A percentile compares a stretch with the other conserved stretches of the same genome.
Conservation (phyloP, 1,284 basidiomycete genomes). For the Boletus semigastroideus region DNA sequence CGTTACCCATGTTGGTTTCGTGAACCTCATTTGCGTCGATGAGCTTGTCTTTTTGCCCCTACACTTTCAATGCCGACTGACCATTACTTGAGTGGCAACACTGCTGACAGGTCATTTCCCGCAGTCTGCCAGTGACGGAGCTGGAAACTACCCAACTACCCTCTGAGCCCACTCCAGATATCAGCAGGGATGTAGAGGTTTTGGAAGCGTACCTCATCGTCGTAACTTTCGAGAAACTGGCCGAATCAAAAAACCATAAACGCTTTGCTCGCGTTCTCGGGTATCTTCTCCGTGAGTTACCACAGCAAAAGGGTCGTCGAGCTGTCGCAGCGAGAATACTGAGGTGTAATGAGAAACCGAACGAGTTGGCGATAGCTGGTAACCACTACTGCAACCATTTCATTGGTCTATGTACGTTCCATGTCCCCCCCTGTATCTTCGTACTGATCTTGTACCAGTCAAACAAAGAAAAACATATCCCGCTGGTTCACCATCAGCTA, state of each 20-base stretch:
- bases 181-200: not conserved
- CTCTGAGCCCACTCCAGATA: not conserved
- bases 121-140: no score
- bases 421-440: not conserved
- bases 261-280: not conserved
- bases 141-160: not conserved
- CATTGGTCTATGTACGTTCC: not conserved
- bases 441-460: not conserved
- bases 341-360: not conserved
- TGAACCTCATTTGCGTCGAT: constrained; percentile 49
- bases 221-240: not conserved
- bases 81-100: no score
- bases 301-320: not conserved
- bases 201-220: not conserved
- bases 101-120: no score
- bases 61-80: no score
- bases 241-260: not conserved
- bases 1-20: constrained; percentile 56
- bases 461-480: not conserved
- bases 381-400: not conserved
- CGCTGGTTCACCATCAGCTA: not conserved
- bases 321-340: not conserved
- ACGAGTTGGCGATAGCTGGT: not conserved
- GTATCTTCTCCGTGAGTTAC: not conserved
- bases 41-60: no score